phyloP scores from a whole-genome alignment of 2,329 filamentous ascomycete genomes.

The Fusarium azukiicola region DNA sequence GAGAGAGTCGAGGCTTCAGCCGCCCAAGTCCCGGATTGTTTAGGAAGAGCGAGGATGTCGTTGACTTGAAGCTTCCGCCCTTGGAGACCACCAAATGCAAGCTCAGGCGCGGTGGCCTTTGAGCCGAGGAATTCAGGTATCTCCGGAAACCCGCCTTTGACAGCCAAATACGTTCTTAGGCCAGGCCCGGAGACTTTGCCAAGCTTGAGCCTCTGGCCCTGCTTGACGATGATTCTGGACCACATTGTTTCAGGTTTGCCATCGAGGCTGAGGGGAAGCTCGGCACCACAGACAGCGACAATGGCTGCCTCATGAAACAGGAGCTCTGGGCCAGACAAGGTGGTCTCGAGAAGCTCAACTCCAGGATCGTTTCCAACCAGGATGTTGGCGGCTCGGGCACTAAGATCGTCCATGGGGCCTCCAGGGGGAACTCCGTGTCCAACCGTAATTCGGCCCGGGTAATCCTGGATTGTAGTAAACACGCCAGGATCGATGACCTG shows the following conservation, averaged over 20 bases:
- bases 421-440: conserved; percentile 5
- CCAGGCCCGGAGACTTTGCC: conserved; percentile 31
- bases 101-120: conserved; percentile 78
- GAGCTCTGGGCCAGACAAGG: conserved; percentile 4
- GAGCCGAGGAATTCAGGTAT: conserved; percentile 78
- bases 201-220: conserved; percentile 7
- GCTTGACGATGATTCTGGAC: conserved; percentile 10
- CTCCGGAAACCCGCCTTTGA: conserved; percentile 51
- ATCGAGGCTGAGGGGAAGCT: neutral
- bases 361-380: neutral
- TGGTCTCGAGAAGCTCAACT: conserved; percentile 8
- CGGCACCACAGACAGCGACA: neutral
- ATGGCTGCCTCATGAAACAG: neutral
- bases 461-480: conserved; percentile 5
- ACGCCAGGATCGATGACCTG: conserved; percentile 6
- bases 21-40: neutral
- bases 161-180: conserved; percentile 66
- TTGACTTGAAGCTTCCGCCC: conserved; percentile 73
- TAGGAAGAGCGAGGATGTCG: conserved; percentile 33
- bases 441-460: neutral
- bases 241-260: neutral
- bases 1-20: neutral
- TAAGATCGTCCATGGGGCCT: conserved; percentile 9
- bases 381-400: neutral
- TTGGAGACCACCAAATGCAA: conserved; percentile 80